phyloP scores from a whole-genome alignment of 371 early-diverging fungal species.

The Mortierella polycephala region DNA sequence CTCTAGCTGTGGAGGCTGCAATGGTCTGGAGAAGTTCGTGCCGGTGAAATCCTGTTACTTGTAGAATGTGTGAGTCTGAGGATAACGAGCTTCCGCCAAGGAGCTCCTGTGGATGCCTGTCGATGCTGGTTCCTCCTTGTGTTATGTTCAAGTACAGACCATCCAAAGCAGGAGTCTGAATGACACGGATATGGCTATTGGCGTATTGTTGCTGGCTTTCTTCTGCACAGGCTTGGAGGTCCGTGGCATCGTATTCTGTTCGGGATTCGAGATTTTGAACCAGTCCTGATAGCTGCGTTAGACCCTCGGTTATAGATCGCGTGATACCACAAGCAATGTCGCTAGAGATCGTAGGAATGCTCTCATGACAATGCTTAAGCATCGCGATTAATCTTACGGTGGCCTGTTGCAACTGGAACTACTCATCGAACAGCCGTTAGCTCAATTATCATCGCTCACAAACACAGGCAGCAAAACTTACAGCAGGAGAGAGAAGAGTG shows the following conservation, averaged over 20 bases:
- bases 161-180: constrained; percentile 7
- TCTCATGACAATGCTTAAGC: constrained; percentile 7
- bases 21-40: neutral
- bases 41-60: constrained; percentile 7
- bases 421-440: neutral
- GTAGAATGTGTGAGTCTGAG: constrained; percentile 12
- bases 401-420: constrained; percentile 5
- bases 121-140: neutral
- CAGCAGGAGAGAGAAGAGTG: too few relatives aligned
- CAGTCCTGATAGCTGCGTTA: constrained; percentile 18
- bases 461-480: too few relatives aligned
- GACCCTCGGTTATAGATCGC: constrained; percentile 11
- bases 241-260: constrained; percentile 9
- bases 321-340: constrained; percentile 12
- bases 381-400: constrained; percentile 16
- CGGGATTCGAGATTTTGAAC: constrained; percentile 7
- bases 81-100: constrained; percentile 2
- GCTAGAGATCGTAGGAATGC: constrained; percentile 7
- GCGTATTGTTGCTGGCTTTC: constrained; percentile 11
- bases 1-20: constrained; percentile 7
- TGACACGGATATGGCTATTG: neutral
- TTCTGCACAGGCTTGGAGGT: neutral
- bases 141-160: neutral
- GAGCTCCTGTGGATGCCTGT: too few relatives aligned
- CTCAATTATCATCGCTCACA: too few relatives aligned